A percentile compares a stretch with the other conserved stretches of the same genome.
Conservation (phyloP, 1,284 basidiomycete genomes). For the Cronartium quercuum region DNA sequence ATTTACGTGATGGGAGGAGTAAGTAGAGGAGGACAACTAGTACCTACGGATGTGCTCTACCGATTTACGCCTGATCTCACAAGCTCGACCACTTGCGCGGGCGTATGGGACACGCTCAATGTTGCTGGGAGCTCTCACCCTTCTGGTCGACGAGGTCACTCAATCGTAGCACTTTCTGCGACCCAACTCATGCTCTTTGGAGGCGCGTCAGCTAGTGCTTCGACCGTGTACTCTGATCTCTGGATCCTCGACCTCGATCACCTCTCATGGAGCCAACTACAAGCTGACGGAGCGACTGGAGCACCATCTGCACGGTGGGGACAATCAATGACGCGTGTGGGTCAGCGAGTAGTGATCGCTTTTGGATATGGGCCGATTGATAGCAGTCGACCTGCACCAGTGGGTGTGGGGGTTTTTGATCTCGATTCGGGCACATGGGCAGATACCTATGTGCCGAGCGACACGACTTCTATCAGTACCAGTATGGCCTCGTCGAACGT, state of each 20-base stretch:
- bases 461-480: background rate
- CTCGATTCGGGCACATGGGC: conserved; percentile 9
- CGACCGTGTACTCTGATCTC: conserved; percentile 8
- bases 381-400: conserved; percentile 8
- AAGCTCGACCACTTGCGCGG: background rate
- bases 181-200: conserved; percentile 30
- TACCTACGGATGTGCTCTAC: conserved; percentile 8
- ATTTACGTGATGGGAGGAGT: conserved; percentile 25
- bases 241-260: conserved; percentile 26
- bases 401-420: conserved; percentile 10
- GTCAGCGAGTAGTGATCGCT: conserved; percentile 10
- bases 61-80: conserved; percentile 23
- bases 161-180: conserved; percentile 19
- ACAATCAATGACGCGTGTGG: conserved; percentile 26
- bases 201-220: conserved; percentile 21
- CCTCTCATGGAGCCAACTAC: conserved; percentile 13
- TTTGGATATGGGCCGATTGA: conserved; percentile 21
- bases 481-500: background rate
- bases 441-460: conserved; percentile 6
- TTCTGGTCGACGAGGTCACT: conserved; percentile 6
- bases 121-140: background rate
- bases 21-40: background rate
- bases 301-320: conserved; percentile 25
- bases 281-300: background rate
- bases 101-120: conserved; percentile 10